Evolutionary conservation across 768 basidiomycete species (phyloP).

Genomic region (Inosperma sp.): DNA sequence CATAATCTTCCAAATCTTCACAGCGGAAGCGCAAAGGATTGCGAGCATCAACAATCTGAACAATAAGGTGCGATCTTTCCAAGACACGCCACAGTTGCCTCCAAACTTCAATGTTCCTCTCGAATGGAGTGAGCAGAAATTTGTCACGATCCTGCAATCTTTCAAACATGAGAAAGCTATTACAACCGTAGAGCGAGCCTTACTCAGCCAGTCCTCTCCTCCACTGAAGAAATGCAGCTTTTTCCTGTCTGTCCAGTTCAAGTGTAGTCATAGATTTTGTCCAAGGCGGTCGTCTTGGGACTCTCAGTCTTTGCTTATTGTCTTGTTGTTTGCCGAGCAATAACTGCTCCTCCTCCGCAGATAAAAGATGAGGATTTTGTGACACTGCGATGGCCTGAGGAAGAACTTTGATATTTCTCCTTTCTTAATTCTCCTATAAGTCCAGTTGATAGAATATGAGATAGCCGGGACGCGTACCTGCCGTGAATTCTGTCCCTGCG

Average conservation of each 20-base stretch:
- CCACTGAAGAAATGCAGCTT: constrained; percentile 90
- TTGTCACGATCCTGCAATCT: constrained; percentile 86
- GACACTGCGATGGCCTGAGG: constrained; percentile 47
- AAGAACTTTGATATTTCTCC: constrained; percentile 76
- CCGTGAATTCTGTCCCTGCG: constrained; percentile 93
- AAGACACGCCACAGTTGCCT: constrained; percentile 96
- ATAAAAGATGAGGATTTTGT: constrained; percentile 85
- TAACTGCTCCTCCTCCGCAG: constrained; percentile 74
- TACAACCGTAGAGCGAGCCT: constrained; percentile 28
- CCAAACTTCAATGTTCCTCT: constrained; percentile 98
- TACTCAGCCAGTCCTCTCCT: constrained; percentile 87
- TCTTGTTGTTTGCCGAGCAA: constrained; percentile 69
- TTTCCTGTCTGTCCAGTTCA: constrained; percentile 85
- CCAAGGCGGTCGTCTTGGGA: constrained; percentile 90
- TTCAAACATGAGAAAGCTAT: neutral
- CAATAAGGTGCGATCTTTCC: constrained; percentile 89
- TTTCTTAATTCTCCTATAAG: constrained; percentile 42
- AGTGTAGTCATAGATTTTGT: constrained; percentile 69
- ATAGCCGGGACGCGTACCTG: constrained; percentile 60
- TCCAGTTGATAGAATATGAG: neutral
- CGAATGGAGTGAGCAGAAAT: constrained; percentile 92
- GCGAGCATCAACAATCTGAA: constrained; percentile 95
- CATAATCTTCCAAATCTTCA: constrained; percentile 84
- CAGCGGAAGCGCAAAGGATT: constrained; percentile 92
- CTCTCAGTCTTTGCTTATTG: constrained; percentile 70